phyloP scores from a whole-genome alignment of 1,284 basidiomycete species.

The Rhodotorula sp. region DNA sequence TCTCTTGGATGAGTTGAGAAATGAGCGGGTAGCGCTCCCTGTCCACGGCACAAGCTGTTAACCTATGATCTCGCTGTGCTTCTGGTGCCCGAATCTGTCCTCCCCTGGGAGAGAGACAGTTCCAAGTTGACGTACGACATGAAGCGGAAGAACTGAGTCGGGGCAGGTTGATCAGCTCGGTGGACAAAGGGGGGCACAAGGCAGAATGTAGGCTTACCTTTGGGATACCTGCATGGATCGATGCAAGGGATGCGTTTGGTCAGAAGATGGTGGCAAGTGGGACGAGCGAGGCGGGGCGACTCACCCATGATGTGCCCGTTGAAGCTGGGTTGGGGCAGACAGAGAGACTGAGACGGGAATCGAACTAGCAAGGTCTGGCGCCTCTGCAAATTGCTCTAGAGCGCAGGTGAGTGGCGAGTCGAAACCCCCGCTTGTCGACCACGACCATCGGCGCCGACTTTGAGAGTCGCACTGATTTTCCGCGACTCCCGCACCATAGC shows the following conservation, averaged over 20 bases:
- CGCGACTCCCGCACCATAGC: too few relatives aligned
- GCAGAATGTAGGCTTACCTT: slow-evolving; percentile 18
- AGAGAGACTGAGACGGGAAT: neutral
- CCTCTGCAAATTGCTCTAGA: too few relatives aligned
- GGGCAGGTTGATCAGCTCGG: neutral
- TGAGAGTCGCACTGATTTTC: too few relatives aligned
- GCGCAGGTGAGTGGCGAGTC: too few relatives aligned
- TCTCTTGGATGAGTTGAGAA: slow-evolving; percentile 93
- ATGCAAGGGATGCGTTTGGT: neutral
- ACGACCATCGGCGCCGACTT: too few relatives aligned
- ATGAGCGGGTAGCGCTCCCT: slow-evolving; percentile 98
- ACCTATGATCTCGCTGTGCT: neutral
- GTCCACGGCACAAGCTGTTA: neutral
- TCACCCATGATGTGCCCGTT: slow-evolving; percentile 16
- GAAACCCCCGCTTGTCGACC: too few relatives aligned
- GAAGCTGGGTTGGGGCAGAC: neutral
- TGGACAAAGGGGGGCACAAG: too few relatives aligned
- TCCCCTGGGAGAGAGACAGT: too few relatives aligned
- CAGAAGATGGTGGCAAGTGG: neutral
- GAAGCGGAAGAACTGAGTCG: slow-evolving; percentile 42
- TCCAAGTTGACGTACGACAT: slow-evolving; percentile 35
- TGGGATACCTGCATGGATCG: slow-evolving; percentile 35
- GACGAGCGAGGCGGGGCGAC: neutral
- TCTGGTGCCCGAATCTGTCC: too few relatives aligned
- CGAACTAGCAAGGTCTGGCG: too few relatives aligned